Evolutionary conservation across 495 filamentous ascomycete genomes (phyloP).

Genomic region (Penicillium bialowiezense): DNA sequence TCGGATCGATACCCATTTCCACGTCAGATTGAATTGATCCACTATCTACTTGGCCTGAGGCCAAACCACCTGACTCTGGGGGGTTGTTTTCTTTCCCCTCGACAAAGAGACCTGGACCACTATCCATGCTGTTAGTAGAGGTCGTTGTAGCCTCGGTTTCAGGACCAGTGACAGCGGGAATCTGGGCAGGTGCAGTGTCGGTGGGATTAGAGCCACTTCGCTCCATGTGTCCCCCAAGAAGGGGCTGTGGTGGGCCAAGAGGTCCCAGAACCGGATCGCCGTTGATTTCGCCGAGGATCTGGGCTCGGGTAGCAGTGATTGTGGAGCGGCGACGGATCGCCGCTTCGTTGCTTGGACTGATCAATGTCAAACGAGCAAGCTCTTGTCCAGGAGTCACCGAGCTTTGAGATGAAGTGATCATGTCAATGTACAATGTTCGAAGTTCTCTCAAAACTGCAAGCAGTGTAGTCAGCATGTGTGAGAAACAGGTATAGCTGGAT

Average conservation of each 20-base stretch:
- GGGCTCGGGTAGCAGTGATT: conserved; percentile 36
- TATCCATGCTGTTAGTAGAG: conserved; percentile 27
- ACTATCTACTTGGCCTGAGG: conserved; percentile 8
- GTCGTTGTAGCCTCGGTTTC: conserved; percentile 55
- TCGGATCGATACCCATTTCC: neutral
- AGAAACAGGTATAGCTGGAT: neutral
- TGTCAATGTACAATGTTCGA: conserved; percentile 65
- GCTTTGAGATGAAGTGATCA: conserved; percentile 56
- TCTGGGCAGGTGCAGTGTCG: conserved; percentile 13
- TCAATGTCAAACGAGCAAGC: conserved; percentile 77
- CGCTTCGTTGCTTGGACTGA: conserved; percentile 58
- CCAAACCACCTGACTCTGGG: conserved; percentile 11
- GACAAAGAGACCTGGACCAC: conserved; percentile 18
- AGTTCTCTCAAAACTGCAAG: conserved; percentile 66
- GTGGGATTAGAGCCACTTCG: conserved; percentile 13
- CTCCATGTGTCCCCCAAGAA: conserved; percentile 15
- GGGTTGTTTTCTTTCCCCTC: conserved; percentile 47
- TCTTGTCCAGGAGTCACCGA: conserved; percentile 69
- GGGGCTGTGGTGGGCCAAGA: conserved; percentile 39
- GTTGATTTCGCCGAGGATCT: conserved; percentile 48
- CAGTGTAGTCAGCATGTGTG: neutral
- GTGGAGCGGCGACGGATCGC: conserved; percentile 57
- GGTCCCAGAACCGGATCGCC: conserved; percentile 53
- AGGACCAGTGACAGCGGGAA: conserved; percentile 23
- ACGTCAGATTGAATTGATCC: conserved; percentile 11